Evolutionary conservation across 805 yeast species (phyloP), one percentile per base, ranked within the genome.

Genomic region (Pichia occidentalis): DNA sequence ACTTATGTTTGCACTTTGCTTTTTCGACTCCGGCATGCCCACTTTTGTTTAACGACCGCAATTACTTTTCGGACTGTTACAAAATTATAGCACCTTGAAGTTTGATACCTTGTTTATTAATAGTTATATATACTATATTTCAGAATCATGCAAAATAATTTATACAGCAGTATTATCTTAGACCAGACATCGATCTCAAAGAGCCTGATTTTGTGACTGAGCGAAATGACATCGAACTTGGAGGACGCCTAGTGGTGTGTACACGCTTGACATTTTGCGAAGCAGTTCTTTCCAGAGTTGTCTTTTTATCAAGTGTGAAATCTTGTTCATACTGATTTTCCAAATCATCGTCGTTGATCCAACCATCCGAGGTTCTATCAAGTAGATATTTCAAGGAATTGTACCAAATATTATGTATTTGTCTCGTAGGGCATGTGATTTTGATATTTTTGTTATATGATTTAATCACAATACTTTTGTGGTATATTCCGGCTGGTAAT

Each of bases 351-450:
- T 67, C 76, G 30, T 71, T 60, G 11, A 67, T 61, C 36, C 77
- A 60, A 24, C 79, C 85, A 35, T 73, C 80, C 51, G 75, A 61
- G 43, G 70, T 77, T 53, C 84, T 65, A 53, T 77, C 80, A 26
- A 86, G 63, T 61, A 88, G 61, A 54, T 82, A 88, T 37, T 82
- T 71, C 44, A 90, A 65, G 0, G 95, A 84, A 51, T 85, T 81
- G 57, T 70, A 80, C 98, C 98, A 90, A 27, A 86, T 77, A 53
- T 85, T 85, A 57, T 90, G 97, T 30, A 95, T 75, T 47, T 79
- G 80, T 53, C 92, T 72, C 1, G 86, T 84, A 6, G 92, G 79
- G 61, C 97, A 88, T 0, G 97, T 90, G 37, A 90, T 65, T 60
- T 80, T 85, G 48, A 90, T 62, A 4, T 75, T 64, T 37, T 80